Evolutionary conservation across 352 stramenopile species (phyloP), one percentile per base, ranked within the genome.

Genomic region (Albugo laibachii): DNA sequence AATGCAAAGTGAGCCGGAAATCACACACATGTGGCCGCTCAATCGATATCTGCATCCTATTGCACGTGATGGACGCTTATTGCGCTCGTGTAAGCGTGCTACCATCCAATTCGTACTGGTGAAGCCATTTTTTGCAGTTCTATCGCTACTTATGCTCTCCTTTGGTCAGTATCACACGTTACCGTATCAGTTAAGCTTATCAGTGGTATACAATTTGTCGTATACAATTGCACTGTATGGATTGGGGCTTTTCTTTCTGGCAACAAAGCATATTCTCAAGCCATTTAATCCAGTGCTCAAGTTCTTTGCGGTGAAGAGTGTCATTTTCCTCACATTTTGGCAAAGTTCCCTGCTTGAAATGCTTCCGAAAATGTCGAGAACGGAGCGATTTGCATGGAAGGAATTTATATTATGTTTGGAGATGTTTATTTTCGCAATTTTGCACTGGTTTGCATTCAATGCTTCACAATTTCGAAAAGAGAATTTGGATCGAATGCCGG

Each of bases 321-420:
- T 96, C 47, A 82, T 96, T 24, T 96, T 96, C 51, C 70, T 93
- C 39, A 95, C 83, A 19, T 96, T 92, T 59, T 96, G 84, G 77
- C 85, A 96, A 53, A 86, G 63, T 43, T 55, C 83, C 21, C 49
- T 93, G 36, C 69, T 96, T n/a, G 61, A 80, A 31, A 75, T 92
- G 31, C 66, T 92, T 20, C 81, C 82, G 1, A 71, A 75, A 24
- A 83, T 94, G 54, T 83, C 73, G 13, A 81, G 80, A 49, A 66
- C 88, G 49, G 69, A 93, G 58, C 70, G 68, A 14, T 82, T 92
- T 40, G 65, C 74, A 16, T 95, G 82, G 80, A 94, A 95, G 48
- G 80, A 94, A 56, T 86, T 94, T 46, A 66, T 95, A 21, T 56
- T 95, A 37, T 93, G 78, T 46, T 48, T 89, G 34, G 83, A 95